These are phyloP conservation scores for Proliferodiscus dingleyae DNA, from an alignment of 2,329 filamentous ascomycete species.

Conservation along the genomic window DNA sequence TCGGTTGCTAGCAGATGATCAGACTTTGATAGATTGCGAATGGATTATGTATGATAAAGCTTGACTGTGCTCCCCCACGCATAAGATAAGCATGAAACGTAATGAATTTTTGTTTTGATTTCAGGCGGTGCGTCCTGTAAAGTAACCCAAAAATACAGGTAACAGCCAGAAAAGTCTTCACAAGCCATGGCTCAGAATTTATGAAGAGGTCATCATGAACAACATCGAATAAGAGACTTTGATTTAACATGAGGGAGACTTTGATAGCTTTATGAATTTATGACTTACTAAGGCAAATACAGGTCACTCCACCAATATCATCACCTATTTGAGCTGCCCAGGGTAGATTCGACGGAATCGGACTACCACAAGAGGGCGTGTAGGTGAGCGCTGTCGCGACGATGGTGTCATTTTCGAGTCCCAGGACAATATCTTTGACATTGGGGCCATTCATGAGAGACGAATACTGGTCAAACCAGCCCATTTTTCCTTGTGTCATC, in stretches of 20 bases:
- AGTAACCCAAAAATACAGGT: too few relatives aligned
- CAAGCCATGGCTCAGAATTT: too few relatives aligned
- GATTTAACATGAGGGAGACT: constrained; percentile 4
- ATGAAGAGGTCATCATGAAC: background rate
- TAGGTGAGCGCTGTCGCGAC: constrained; percentile 53
- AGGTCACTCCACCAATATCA: constrained; percentile 54
- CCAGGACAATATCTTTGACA: constrained; percentile 50
- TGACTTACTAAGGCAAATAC: constrained; percentile 53
- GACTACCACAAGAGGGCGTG: constrained; percentile 41
- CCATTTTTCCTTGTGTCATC: constrained; percentile 42
- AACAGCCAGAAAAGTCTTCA: too few relatives aligned
- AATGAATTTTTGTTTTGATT: too few relatives aligned
- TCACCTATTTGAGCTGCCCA: constrained; percentile 48
- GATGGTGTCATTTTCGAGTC: constrained; percentile 43
- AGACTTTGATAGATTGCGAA: constrained; percentile 4
- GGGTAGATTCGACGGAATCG: constrained; percentile 46
- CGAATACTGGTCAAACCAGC: constrained; percentile 57
- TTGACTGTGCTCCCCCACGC: background rate
- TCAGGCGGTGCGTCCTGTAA: too few relatives aligned
- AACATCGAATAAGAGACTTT: background rate
- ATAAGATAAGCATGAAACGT: too few relatives aligned
- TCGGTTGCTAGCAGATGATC: constrained; percentile 11
- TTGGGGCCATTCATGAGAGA: constrained; percentile 44
- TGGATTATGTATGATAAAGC: background rate
- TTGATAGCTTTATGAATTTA: too few relatives aligned